Evolutionary conservation across 164 flowering plant genomes (phyloP).

Genomic region (Vitis amurensis): DNA sequence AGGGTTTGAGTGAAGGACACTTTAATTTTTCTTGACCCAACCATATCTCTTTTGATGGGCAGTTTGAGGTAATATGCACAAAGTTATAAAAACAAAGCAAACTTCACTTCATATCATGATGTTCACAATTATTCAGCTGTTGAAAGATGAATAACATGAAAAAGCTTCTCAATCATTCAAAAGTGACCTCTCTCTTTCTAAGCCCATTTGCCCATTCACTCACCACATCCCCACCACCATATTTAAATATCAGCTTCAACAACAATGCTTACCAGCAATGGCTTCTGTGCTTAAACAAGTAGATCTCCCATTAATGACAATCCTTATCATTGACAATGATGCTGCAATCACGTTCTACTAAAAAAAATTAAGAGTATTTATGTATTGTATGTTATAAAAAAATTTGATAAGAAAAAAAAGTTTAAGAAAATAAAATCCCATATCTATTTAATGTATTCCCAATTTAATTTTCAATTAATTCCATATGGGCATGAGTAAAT

Average conservation of each 20-base stretch:
- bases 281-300: background rate
- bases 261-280: too few species aligned
- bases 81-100: background rate
- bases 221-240: background rate
- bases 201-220: background rate
- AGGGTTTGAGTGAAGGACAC: background rate
- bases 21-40: background rate
- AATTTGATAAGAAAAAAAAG: too few species aligned
- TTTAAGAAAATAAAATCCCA: too few species aligned
- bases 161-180: slow-evolving; percentile 13
- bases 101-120: background rate
- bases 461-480: too few species aligned
- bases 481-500: too few species aligned
- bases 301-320: background rate
- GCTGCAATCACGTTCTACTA: too few species aligned
- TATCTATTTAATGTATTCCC: too few species aligned
- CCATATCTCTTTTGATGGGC: background rate
- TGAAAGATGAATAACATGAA: too few species aligned
- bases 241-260: too few species aligned
- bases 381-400: too few species aligned
- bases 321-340: background rate
- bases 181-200: background rate
- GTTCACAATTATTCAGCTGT: too few species aligned
- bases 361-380: too few species aligned
- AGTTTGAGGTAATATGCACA: background rate